Conservation (phyloP, 2,329 filamentous ascomycete species). For the Paecilomyces fulvus region DNA sequence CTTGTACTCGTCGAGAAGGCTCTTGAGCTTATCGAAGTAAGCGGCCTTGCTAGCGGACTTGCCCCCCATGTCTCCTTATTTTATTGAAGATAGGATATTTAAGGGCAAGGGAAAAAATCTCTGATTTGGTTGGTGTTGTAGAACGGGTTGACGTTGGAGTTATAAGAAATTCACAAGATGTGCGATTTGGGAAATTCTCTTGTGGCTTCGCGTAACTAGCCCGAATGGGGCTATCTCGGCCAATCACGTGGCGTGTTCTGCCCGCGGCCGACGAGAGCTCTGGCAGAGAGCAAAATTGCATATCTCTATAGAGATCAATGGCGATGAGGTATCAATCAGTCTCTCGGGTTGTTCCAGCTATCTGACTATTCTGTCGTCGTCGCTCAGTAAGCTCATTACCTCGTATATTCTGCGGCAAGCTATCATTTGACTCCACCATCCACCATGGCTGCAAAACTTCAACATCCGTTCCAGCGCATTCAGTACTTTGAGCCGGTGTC, state of each 20-base stretch:
- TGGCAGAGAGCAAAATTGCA: neutral
- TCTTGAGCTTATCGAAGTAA: constrained; percentile 99
- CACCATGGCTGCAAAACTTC: constrained; percentile 25
- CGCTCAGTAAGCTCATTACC: neutral
- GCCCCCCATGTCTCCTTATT: constrained; percentile 98
- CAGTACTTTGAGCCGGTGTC: constrained; percentile 24
- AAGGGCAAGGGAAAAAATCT: constrained; percentile 65
- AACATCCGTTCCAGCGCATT: constrained; percentile 57
- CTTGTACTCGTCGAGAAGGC: constrained; percentile 89
- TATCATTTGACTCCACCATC: constrained; percentile 9
- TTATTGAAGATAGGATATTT: constrained; percentile 94
- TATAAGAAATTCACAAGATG: constrained; percentile 11
- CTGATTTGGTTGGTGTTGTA: constrained; percentile 16
- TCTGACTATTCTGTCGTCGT: neutral
- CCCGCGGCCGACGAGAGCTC: neutral
- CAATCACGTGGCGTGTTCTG: constrained; percentile 5
- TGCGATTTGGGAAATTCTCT: constrained; percentile 15
- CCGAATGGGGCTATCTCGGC: constrained; percentile 1
- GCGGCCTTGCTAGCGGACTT: constrained; percentile 86
- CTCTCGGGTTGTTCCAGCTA: neutral
- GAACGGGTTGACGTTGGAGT: constrained; percentile 19
- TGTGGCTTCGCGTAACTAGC: constrained; percentile 33
- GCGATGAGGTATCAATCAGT: neutral
- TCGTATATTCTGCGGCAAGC: constrained; percentile 1
- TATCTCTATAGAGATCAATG: neutral